Base-by-base conservation (phyloP, 768 basidiomycete genomes). In the Mycena belliarum region DNA sequence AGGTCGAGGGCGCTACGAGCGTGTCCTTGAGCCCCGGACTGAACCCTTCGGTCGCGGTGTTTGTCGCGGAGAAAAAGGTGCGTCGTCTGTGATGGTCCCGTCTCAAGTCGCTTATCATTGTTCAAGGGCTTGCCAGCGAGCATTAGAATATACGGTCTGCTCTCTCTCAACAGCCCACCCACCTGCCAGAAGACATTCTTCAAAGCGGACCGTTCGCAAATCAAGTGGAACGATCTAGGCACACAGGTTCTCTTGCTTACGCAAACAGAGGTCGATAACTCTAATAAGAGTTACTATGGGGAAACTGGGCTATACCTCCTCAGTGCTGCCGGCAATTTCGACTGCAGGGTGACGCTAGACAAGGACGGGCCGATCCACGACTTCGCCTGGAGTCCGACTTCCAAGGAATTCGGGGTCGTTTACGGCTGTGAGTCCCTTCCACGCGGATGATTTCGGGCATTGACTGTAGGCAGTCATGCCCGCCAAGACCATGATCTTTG, bases 341-440 rank as follows among this genome's bases (percentile, higher is more conserved):
- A 98, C 69, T 93, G 92, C 69, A 81, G 93, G 26, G 90, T 98
- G 25, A 76, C 81, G 1, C 76, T 92, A 65, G 95, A 97, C 75
- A 98, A 97, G 77, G 96, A 98, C 60, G 97, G 97, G 1, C 95
- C 95, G 0, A 93, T 99, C 61, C 95, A 97, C 67, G 97, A 98
- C 70, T 97, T 96, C 59, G 75, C 85, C 16, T 99, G 97, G 97
- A 94, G 88, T 63, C 94, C 97, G 9, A 95, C 93, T 65, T 93
- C 93, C 49, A 93, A 95, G 73, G 97, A 99, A 73, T 99, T 99
- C 69, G 88, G 87, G 45, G 95, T 98, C 33, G 89, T 94, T 25
- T 98, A 98, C 69, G 96, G 97, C 67, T 99, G 95, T 96, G 65
- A 71, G 94, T 82, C 4, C 21, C 28, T 50, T 24, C 32, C 49